Evolutionary conservation across 768 basidiomycete genomes (phyloP), one percentile per base, ranked within the genome.

Genomic region (Gautieria morchelliformis): DNA sequence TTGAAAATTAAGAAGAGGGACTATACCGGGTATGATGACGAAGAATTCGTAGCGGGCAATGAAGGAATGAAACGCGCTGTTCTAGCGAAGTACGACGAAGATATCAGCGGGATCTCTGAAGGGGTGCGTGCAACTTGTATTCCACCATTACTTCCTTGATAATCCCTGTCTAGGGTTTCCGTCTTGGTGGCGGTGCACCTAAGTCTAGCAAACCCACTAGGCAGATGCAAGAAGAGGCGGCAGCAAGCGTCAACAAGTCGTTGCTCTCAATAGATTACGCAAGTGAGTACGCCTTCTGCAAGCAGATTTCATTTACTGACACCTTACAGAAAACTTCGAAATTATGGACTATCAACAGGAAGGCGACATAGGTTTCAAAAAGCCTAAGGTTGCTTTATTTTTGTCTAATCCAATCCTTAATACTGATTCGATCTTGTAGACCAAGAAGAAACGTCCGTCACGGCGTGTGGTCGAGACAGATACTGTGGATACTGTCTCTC

Each of bases 21-120:
- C 66, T 98, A 97, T 66, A 93, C 91, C 0, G 94, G 94, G 15
- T 95, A 90, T 67, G 94, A 99, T 64, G 95, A 98, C 64, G 93
- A 95, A 5, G 96, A 98, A 66, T 97, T 98, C 62, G 75, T 69
- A 2, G 80, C 81, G 22, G 88, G 84, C 22, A 78, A 75, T 47
- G 83, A 79, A 52, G 90, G 89, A n/a, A 77, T 84, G 77, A 93
- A 90, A 67, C 80, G 84, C 27, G 79, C 89, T 30, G 76, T 98
- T 33, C 71, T 99, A 53, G 79, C 89, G 19, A 98, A 98, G 69
- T 98, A 98, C 64, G 95, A 98, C 63, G 91, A 96, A 63, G 87
- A 87, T 53, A 74, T 97, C 60, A 83, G 89, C 57, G 88, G 89
- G 10, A 68, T 80, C 2, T 79, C 78, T 40, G 84, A 89, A 68